phyloP scores from a whole-genome alignment of 2,329 filamentous ascomycete genomes.

The Penicillium sp. region DNA sequence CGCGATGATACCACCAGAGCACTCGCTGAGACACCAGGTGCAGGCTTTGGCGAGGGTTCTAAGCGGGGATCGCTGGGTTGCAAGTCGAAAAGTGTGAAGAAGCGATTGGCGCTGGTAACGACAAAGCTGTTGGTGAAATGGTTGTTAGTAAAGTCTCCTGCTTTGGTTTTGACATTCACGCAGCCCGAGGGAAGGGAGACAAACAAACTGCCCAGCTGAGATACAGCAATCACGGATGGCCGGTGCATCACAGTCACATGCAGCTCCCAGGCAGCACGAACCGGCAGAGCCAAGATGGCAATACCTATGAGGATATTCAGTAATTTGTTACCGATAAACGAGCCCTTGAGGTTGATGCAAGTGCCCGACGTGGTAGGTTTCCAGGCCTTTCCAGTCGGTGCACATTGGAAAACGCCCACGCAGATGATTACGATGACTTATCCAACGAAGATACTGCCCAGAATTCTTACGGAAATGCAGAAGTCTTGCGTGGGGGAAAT shows the following conservation, averaged over 20 bases:
- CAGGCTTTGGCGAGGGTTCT: slow-evolving; percentile 51
- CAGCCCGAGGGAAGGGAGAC: neutral
- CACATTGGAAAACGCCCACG: slow-evolving; percentile 56
- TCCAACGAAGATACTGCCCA: too few species aligned
- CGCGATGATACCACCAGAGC: slow-evolving; percentile 37
- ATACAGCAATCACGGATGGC: slow-evolving; percentile 13
- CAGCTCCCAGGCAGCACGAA: slow-evolving; percentile 25
- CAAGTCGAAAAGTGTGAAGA: slow-evolving; percentile 51
- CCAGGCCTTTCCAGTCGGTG: slow-evolving; percentile 54
- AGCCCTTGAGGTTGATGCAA: slow-evolving; percentile 54
- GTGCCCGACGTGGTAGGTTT: slow-evolving; percentile 46
- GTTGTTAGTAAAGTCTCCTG: neutral
- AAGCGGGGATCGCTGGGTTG: slow-evolving; percentile 43
- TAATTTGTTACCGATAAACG: slow-evolving; percentile 54
- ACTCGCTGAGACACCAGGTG: slow-evolving; percentile 54
- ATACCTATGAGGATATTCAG: slow-evolving; percentile 35
- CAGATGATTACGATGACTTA: slow-evolving; percentile 49
- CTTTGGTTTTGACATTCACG: neutral
- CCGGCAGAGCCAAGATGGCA: slow-evolving; percentile 28
- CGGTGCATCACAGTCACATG: slow-evolving; percentile 23
- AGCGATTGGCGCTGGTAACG: slow-evolving; percentile 41
- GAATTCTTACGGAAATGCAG: slow-evolving; percentile 45
- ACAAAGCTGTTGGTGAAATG: slow-evolving; percentile 37
- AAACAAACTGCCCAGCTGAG: slow-evolving; percentile 19
- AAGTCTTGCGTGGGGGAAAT: slow-evolving; percentile 53